Percentiles rank a stretch among this genome's conserved stretches.
Evolutionary conservation across 148 eudicot genomes (phyloP).

Genomic region (Rhododendron henanense): DNA sequence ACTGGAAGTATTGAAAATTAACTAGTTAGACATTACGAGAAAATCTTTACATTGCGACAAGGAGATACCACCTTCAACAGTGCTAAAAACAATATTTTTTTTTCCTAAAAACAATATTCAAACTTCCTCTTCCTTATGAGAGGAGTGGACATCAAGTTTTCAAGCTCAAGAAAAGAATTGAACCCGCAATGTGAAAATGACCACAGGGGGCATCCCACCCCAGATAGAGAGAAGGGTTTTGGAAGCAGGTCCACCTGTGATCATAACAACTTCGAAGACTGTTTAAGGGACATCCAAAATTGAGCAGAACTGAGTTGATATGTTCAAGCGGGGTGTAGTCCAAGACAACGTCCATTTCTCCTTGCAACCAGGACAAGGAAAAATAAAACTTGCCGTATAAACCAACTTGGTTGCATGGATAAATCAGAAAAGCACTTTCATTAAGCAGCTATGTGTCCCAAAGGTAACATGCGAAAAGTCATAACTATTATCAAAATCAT

Average conservation of each 20-base stretch:
- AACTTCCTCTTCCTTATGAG: background rate
- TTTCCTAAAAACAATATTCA: background rate
- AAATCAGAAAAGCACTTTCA: background rate
- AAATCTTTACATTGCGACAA: background rate
- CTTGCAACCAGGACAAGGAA: background rate
- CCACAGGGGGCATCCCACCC: background rate
- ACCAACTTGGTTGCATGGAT: background rate
- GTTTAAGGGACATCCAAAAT: background rate
- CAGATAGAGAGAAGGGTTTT: background rate
- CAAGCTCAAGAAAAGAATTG: background rate
- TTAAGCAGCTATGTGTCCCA: background rate
- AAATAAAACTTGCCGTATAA: background rate
- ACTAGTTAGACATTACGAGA: background rate
- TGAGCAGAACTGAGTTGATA: background rate
- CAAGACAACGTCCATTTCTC: background rate
- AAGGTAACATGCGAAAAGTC: background rate
- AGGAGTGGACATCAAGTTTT: background rate
- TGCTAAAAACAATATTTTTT: background rate
- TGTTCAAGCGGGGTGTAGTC: background rate
- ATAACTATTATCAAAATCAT: background rate
- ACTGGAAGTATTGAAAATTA: background rate
- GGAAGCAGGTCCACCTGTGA: background rate
- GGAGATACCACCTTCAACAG: background rate
- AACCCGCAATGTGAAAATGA: background rate
- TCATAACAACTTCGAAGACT: background rate